Conservation (phyloP, 2,329 filamentous ascomycete genomes). For the Emergomyces orientalis region DNA sequence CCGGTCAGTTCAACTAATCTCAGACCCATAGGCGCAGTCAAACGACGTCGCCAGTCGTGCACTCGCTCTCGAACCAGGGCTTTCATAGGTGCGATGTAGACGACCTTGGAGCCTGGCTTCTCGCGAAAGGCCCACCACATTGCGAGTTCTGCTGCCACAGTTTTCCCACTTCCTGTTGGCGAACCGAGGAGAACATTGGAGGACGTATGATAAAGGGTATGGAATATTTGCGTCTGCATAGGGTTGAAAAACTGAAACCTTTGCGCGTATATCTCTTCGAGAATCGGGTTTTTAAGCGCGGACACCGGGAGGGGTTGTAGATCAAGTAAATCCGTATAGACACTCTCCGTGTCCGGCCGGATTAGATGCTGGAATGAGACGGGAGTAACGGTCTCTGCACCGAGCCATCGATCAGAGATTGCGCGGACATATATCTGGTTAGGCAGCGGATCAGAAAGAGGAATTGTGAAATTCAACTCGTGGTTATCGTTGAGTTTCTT, state of each 20-base stretch:
- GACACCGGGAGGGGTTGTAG: conserved; percentile 80
- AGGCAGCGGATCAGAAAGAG: conserved; percentile 81
- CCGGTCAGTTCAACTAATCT: conserved; percentile 92
- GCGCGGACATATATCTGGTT: conserved; percentile 93
- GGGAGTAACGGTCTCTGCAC: conserved; percentile 87
- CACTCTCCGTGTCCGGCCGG: conserved; percentile 89
- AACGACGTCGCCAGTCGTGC: conserved; percentile 79
- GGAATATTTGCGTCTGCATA: conserved; percentile 98
- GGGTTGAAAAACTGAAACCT: conserved; percentile 97
- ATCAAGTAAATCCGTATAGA: conserved; percentile 89
- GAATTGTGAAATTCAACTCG: conserved; percentile 95
- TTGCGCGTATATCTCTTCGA: conserved; percentile 82
- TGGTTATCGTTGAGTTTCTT: conserved; percentile 93
- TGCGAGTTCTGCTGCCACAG: conserved; percentile 85
- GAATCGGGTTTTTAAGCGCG: conserved; percentile 72
- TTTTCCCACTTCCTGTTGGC: conserved; percentile 95
- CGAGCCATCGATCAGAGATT: conserved; percentile 91
- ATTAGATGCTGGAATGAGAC: conserved; percentile 98
- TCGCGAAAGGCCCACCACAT: conserved; percentile 99
- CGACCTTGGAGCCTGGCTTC: conserved; percentile 88
- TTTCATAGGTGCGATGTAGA: conserved; percentile 99
- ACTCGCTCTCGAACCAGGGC: conserved; percentile 93
- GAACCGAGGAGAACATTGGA: conserved; percentile 91
- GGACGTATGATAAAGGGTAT: conserved; percentile 84
- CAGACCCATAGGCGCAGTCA: conserved; percentile 73